phyloP scores from a whole-genome alignment of 331 rosid species.

The Malus hybrid region DNA sequence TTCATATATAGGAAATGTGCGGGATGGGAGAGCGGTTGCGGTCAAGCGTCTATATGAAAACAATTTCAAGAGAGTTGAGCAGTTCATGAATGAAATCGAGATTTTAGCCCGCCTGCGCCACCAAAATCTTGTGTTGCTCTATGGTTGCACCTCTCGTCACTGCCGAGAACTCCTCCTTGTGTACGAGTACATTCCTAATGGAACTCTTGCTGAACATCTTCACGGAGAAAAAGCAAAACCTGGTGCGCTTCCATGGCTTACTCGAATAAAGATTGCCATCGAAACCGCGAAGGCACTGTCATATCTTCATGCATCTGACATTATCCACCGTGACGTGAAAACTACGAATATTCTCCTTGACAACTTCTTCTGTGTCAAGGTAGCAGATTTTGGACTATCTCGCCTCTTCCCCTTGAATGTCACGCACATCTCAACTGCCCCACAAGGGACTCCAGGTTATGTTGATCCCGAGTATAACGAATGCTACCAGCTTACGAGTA shows the following conservation, averaged over 20 bases:
- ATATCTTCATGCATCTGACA: slow-evolving; percentile 65
- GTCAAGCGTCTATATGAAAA: slow-evolving; percentile 82
- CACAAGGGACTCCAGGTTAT: slow-evolving; percentile 95
- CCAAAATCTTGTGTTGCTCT: slow-evolving; percentile 63
- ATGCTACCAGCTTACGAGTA: slow-evolving; percentile 67
- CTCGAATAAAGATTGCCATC: slow-evolving; percentile 68
- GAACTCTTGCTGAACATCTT: slow-evolving; percentile 83
- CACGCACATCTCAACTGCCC: slow-evolving; percentile 79
- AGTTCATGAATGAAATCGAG: slow-evolving; percentile 68
- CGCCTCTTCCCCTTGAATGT: slow-evolving; percentile 58
- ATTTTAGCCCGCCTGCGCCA: slow-evolving; percentile 55
- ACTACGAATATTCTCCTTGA: slow-evolving; percentile 80
- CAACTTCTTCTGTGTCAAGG: slow-evolving; percentile 49
- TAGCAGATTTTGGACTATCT: slow-evolving; percentile 84
- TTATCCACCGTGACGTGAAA: slow-evolving; percentile 79
- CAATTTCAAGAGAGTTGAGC: slow-evolving; percentile 67
- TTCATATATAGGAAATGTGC: slow-evolving; percentile 47
- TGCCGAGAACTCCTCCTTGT: slow-evolving; percentile 80
- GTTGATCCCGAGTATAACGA: slow-evolving; percentile 84
- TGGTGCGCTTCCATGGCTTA: slow-evolving; percentile 43
- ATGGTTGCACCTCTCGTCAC: slow-evolving; percentile 76
- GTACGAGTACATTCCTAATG: slow-evolving; percentile 22
- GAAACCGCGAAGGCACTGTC: slow-evolving; percentile 72
- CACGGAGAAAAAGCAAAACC: slow-evolving; percentile 49
- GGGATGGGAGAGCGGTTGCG: slow-evolving; percentile 67